These are phyloP conservation scores for Fistulina hepatica DNA, from an alignment of 1,284 basidiomycete genomes.

Conservation along the genomic window DNA sequence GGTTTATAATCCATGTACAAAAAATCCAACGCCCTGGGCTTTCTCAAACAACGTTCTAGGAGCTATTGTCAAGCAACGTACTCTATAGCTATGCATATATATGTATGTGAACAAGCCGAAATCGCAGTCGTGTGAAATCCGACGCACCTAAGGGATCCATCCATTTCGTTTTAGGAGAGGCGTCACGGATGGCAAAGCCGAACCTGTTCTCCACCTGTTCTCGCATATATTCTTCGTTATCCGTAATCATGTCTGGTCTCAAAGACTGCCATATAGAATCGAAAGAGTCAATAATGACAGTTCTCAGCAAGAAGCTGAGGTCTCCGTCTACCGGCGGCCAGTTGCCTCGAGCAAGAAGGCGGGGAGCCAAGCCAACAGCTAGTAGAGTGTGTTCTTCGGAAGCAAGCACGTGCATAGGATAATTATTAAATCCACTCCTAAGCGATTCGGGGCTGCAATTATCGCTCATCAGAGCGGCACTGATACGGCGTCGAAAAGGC, in stretches of 20 bases:
- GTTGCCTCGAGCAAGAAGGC: conserved; percentile 53
- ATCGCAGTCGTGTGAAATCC: conserved; percentile 21
- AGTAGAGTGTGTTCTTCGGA: no score
- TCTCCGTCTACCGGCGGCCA: conserved; percentile 85
- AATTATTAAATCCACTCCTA: no score
- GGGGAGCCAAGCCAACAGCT: conserved; percentile 65
- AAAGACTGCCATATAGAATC: no score
- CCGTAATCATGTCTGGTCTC: conserved; percentile 16
- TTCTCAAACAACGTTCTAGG: not conserved
- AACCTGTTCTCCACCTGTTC: conserved; percentile 67
- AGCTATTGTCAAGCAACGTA: conserved; percentile 25
- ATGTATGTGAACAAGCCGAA: conserved; percentile 4
- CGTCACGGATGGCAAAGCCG: conserved; percentile 70
- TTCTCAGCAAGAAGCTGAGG: conserved; percentile 68
- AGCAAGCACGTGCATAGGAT: no score
- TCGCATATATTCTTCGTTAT: conserved; percentile 21
- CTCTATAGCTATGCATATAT: conserved; percentile 40
- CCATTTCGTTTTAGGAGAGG: conserved; percentile 61
- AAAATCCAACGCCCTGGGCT: conserved; percentile 69
- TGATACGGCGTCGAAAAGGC: conserved; percentile 53
- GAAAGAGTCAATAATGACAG: conserved; percentile 69
- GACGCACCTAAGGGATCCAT: conserved; percentile 56
- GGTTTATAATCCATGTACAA: conserved; percentile 80
- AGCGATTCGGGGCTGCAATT: no score
- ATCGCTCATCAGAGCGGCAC: conserved; percentile 62